Evolutionary conservation across 768 basidiomycete genomes (phyloP), one percentile per base, ranked within the genome.

Genomic region (Boletus insuetus): DNA sequence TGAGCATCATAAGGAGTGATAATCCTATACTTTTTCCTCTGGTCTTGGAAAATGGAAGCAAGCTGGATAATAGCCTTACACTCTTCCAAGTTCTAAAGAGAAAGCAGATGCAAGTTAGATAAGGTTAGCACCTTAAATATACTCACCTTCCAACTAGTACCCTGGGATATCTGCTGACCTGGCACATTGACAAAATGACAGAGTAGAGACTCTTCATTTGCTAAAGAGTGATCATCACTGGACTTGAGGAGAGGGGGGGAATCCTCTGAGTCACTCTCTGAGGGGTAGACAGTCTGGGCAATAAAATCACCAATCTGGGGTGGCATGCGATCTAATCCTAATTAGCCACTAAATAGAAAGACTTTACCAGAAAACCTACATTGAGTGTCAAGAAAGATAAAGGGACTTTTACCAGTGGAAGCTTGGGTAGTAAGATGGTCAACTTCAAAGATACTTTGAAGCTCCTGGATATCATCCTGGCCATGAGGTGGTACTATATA

Each of bases 1-100:
- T 94, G 91, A 8, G 77, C 82, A 68, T 88, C 88, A 77, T 94
- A 94, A 0, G 91, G 91, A 11, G 88, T 91, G 49, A 94, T 87
- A 42, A 94, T 83, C 32, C 79, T 77, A 66, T 78, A 92, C 0
- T 72, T 69, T 56, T 75, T 79, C 0, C 67, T 58, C 49, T 80
- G 67, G 4, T 73, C 69, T 62, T 88, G 78, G 39, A 91, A 79
- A 41, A 80, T 75, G 39, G 69, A 61, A 40, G 86, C 84, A 63
- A 92, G 72, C 50, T 78, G 70, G 10, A 90, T 55, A 35, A 86
- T 79, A 45, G 78, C 77, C 44, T 80, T 64, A 63, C 75, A 70
- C 70, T 94, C 91, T 34, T 68, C 62, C 19, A 60, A 40, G 73
- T 91, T 92, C 90, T 92, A 56, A 48, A 42, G 24, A 10, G 19